These are phyloP conservation scores for Russula abietina DNA, from an alignment of 768 basidiomycete species.

Conservation along the genomic window DNA sequence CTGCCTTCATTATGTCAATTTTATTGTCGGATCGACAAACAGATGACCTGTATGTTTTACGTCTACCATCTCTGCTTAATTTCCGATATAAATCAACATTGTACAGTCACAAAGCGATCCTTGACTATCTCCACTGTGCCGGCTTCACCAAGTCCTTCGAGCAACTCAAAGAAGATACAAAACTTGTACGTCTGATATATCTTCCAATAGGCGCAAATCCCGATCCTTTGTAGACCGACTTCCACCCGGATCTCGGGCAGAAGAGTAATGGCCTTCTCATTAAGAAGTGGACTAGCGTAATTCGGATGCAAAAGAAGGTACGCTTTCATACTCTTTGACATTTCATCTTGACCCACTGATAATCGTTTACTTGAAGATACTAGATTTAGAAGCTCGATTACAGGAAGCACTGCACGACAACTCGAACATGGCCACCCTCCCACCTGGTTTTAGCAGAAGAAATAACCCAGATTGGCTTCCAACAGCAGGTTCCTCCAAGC, in stretches of 20 bases:
- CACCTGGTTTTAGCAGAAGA: conserved; percentile 32
- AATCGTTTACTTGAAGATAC: conserved; percentile 38
- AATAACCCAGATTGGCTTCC: conserved; percentile 49
- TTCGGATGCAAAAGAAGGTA: conserved; percentile 27
- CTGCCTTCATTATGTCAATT: conserved; percentile 12
- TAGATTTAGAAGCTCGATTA: conserved; percentile 54
- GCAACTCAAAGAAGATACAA: conserved; percentile 31
- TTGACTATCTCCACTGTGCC: conserved; percentile 33
- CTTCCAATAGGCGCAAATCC: neutral
- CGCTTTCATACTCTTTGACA: neutral
- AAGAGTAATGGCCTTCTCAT: conserved; percentile 25
- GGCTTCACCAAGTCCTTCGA: conserved; percentile 34
- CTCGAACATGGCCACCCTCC: conserved; percentile 31
- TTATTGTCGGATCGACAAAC: conserved; percentile 20
- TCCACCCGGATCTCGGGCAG: conserved; percentile 29
- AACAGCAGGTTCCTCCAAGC: conserved; percentile 34
- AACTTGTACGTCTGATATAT: conserved; percentile 10
- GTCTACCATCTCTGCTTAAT: neutral
- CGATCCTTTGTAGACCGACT: conserved; percentile 27
- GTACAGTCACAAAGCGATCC: conserved; percentile 34
- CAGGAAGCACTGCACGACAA: conserved; percentile 46
- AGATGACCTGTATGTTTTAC: conserved; percentile 19
- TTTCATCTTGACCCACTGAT: neutral
- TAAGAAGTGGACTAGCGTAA: conserved; percentile 28
- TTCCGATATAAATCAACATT: conserved; percentile 3